phyloP scores from a whole-genome alignment of 345 rosid genomes.

The Eucalyptus curtisii region DNA sequence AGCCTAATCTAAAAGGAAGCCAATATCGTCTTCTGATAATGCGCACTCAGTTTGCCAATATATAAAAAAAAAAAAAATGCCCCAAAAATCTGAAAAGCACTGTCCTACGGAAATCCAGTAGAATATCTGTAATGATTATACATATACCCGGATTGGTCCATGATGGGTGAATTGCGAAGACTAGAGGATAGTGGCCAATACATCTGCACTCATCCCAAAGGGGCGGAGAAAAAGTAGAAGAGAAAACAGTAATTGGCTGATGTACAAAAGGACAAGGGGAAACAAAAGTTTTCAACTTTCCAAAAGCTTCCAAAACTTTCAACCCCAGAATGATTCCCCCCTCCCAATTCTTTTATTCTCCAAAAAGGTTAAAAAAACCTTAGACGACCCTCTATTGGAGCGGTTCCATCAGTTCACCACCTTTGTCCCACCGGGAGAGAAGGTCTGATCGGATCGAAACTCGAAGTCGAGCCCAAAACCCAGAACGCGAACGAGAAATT shows the following conservation, averaged over 20 bases:
- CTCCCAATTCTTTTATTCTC: neutral
- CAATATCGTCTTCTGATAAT: neutral
- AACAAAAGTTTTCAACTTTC: constrained; percentile 22
- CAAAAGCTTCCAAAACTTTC: constrained; percentile 31
- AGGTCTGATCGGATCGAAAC: constrained; percentile 11
- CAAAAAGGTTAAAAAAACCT: neutral
- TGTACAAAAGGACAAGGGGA: constrained; percentile 18
- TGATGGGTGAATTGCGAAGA: neutral
- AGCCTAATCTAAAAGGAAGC: neutral
- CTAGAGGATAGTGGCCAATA: neutral
- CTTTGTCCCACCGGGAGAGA: neutral
- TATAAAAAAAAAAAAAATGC: neutral
- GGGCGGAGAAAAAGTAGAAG: neutral
- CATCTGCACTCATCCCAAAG: neutral
- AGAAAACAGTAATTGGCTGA: constrained; percentile 5
- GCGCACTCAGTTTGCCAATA: neutral
- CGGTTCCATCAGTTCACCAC: neutral
- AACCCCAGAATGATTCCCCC: constrained; percentile 2
- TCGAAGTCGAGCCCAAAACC: neutral
- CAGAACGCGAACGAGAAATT: neutral
- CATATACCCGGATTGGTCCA: neutral
- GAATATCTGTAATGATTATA: neutral
- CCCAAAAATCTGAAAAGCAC: neutral
- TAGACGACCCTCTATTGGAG: neutral
- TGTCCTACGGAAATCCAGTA: neutral